These are phyloP conservation scores for Akebia trifoliata DNA, from an alignment of 164 flowering plant species.

Conservation along the genomic window DNA sequence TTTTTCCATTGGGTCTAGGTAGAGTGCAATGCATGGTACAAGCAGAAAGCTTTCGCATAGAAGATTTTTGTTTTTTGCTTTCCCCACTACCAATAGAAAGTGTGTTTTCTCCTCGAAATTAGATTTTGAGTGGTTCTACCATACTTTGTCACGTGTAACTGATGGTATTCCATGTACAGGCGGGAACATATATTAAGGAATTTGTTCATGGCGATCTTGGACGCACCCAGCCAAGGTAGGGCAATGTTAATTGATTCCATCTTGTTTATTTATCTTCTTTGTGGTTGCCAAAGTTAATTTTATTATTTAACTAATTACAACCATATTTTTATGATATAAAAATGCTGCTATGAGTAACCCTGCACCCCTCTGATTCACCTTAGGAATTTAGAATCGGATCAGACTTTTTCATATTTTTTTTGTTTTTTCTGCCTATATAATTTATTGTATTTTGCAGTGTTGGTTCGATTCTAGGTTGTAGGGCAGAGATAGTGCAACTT, in stretches of 20 bases:
- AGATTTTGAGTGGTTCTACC: no score
- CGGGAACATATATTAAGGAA: conserved; percentile 98
- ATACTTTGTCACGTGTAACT: no score
- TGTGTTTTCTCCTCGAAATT: no score
- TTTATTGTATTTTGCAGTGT: conserved; percentile 49
- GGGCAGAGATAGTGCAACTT: conserved; percentile 91
- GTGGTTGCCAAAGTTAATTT: background rate
- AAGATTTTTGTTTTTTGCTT: no score
- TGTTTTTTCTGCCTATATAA: conserved; percentile 1
- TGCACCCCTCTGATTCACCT: background rate
- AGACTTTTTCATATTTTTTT: background rate
- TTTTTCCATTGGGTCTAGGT: no score
- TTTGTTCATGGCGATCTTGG: conserved; percentile 98
- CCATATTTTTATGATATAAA: background rate
- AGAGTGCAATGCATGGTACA: no score
- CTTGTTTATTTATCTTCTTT: background rate
- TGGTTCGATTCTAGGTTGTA: conserved; percentile 82
- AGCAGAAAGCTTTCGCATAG: no score
- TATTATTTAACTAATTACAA: background rate
- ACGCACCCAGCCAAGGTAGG: conserved; percentile 85
- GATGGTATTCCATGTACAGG: conserved; percentile 60
- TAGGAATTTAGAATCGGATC: background rate
- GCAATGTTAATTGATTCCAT: background rate
- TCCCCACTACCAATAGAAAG: no score
- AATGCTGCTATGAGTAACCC: background rate